These are phyloP conservation scores for Raffaelea deltoideospora DNA, from an alignment of 2,329 filamentous ascomycete species.

Conservation along the genomic window DNA sequence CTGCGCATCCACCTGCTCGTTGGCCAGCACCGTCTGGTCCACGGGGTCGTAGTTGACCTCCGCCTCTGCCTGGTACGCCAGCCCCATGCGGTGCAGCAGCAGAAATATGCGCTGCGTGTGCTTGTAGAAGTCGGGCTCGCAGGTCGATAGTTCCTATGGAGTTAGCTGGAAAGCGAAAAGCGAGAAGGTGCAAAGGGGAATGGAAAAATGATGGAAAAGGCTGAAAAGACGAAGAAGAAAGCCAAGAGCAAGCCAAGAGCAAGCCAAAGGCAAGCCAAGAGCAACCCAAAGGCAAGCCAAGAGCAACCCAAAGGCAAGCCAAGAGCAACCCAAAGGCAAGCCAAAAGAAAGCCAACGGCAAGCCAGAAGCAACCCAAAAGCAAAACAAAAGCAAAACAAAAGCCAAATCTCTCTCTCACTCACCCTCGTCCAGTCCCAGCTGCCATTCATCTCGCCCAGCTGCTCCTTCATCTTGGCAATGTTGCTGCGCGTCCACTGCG, in stretches of 20 bases:
- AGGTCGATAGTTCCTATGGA: slow-evolving; percentile 66
- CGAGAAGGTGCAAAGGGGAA: neutral
- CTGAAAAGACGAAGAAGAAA: neutral
- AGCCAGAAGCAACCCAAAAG: no score
- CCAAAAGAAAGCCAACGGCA: neutral
- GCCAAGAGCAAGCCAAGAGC: neutral
- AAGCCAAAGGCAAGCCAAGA: no score
- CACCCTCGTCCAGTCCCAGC: slow-evolving; percentile 73
- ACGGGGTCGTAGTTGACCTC: slow-evolving; percentile 84
- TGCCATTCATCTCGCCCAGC: slow-evolving; percentile 61
- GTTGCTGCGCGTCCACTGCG: slow-evolving; percentile 64
- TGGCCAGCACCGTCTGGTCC: slow-evolving; percentile 78
- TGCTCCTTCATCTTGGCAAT: slow-evolving; percentile 77
- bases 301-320: neutral
- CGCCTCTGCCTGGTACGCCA: slow-evolving; percentile 73
- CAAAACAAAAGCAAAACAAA: neutral
- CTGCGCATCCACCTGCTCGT: slow-evolving; percentile 82
- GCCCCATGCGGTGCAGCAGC: slow-evolving; percentile 54
- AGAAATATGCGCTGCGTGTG: slow-evolving; percentile 81
- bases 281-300: neutral
- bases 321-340: no score
- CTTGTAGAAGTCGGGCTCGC: slow-evolving; percentile 73
- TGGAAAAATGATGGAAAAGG: neutral
- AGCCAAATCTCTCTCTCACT: no score
- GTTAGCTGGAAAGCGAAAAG: neutral